Percentiles rank a stretch among this genome's conserved stretches.
Conservation (phyloP, 176 grass and related monocot genomes). For the Raddia distichophylla region DNA sequence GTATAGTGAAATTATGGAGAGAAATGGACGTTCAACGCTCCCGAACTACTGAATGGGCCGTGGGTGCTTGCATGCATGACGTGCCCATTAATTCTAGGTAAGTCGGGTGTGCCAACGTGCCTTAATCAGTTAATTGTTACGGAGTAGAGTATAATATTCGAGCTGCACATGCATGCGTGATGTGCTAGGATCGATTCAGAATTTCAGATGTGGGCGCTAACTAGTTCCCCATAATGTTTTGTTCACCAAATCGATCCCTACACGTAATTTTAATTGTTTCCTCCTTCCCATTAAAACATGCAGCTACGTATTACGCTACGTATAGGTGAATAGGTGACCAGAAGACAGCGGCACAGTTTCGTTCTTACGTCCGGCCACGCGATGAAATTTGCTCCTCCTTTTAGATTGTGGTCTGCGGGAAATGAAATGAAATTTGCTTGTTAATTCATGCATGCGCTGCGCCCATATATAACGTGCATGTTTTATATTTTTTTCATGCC, state of each 20-base stretch:
- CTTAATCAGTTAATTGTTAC: background rate
- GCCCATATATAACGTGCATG: background rate
- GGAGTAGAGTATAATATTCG: no score
- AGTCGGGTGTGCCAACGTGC: background rate
- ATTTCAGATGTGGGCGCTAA: no score
- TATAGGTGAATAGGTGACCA: background rate
- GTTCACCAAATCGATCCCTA: background rate
- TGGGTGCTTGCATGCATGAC: conserved; percentile 9
- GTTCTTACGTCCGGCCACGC: background rate
- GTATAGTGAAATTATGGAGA: background rate
- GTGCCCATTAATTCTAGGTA: background rate
- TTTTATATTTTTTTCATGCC: background rate
- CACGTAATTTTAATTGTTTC: background rate
- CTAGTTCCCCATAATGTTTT: background rate
- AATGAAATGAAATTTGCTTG: background rate
- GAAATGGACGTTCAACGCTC: conserved; percentile 39
- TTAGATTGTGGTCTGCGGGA: no score
- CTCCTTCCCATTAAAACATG: background rate
- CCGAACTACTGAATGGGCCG: conserved; percentile 17
- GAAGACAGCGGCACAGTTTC: background rate
- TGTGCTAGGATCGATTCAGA: background rate
- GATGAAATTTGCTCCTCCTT: background rate
- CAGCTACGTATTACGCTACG: no score
- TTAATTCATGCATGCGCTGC: background rate
- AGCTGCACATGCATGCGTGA: no score